Percentiles rank a stretch among this genome's conserved stretches.
These are phyloP conservation scores for Ceratopteris richardii DNA, from an alignment of 75 land plant species.

Conservation along the genomic window DNA sequence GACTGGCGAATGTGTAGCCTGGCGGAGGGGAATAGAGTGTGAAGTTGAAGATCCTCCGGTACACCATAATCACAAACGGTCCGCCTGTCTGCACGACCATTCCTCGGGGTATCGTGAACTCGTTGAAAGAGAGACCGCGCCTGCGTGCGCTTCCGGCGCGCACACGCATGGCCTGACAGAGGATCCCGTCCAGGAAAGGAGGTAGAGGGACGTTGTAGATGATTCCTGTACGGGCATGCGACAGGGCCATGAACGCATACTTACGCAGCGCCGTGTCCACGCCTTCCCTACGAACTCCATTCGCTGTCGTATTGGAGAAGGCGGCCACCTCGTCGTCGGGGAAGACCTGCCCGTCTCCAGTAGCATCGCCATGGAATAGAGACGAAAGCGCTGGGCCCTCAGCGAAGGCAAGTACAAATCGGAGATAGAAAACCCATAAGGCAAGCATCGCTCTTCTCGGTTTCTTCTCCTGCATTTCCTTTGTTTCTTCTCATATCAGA, in stretches of 20 bases:
- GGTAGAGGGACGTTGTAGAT: background rate
- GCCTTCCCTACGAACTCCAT: background rate
- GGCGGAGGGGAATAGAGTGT: background rate
- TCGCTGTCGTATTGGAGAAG: no score
- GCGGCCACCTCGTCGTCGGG: no score
- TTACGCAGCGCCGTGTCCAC: background rate
- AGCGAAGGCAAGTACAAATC: no score
- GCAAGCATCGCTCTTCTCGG: no score
- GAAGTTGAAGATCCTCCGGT: slow-evolving; percentile 1
- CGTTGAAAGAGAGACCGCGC: background rate
- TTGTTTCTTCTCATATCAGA: no score
- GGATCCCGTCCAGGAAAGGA: background rate
- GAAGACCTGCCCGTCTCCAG: no score
- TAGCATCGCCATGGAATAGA: no score
- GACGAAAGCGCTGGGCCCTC: no score
- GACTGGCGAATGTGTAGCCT: background rate
- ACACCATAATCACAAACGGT: background rate
- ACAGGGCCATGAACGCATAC: background rate
- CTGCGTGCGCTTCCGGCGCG: background rate
- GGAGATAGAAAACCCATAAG: no score
- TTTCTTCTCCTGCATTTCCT: no score
- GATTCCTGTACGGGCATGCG: background rate
- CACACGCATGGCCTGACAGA: background rate
- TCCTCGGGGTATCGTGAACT: background rate
- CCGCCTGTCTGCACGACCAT: no score